A percentile compares a stretch with the other conserved stretches of the same genome.
These are phyloP conservation scores for Eragrostis tef DNA, from an alignment of 202 grass and related monocot genomes.

Conservation along the genomic window DNA sequence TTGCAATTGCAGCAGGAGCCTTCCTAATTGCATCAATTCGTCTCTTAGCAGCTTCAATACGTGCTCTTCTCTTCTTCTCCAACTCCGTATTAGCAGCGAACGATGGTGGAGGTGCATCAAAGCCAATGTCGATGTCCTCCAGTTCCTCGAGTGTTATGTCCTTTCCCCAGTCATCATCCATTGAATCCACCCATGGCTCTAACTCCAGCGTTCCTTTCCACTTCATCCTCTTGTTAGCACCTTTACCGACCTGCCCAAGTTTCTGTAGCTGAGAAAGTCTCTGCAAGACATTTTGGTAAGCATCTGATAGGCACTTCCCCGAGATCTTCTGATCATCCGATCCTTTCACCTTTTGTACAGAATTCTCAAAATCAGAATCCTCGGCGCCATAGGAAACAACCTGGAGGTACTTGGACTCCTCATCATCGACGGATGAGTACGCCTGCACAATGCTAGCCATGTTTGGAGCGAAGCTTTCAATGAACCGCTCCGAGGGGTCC, in stretches of 20 bases:
- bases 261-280: constrained; percentile 56
- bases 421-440: constrained; percentile 33
- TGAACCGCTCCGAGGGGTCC: constrained; percentile 41
- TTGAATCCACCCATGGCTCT: constrained; percentile 39
- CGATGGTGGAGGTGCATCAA: constrained; percentile 69
- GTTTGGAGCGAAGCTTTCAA: constrained; percentile 56
- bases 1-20: constrained; percentile 30
- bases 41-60: constrained; percentile 63
- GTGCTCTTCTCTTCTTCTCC: constrained; percentile 58
- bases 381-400: constrained; percentile 1
- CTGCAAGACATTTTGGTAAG: constrained; percentile 67
- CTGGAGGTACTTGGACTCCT: constrained; percentile 70
- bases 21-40: constrained; percentile 69
- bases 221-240: constrained; percentile 50
- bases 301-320: constrained; percentile 58
- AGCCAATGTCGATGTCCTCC: constrained; percentile 68
- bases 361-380: constrained; percentile 44
- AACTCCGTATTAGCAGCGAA: constrained; percentile 58
- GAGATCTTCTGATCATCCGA: constrained; percentile 55
- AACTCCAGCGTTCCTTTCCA: constrained; percentile 37
- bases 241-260: constrained; percentile 58
- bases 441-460: constrained; percentile 51
- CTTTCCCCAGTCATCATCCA: constrained; percentile 53
- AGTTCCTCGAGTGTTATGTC: constrained; percentile 55
- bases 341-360: constrained; percentile 32